Evolutionary conservation across 106 monocot genomes (phyloP).

Genomic region (Dioscorea dumetorum): DNA sequence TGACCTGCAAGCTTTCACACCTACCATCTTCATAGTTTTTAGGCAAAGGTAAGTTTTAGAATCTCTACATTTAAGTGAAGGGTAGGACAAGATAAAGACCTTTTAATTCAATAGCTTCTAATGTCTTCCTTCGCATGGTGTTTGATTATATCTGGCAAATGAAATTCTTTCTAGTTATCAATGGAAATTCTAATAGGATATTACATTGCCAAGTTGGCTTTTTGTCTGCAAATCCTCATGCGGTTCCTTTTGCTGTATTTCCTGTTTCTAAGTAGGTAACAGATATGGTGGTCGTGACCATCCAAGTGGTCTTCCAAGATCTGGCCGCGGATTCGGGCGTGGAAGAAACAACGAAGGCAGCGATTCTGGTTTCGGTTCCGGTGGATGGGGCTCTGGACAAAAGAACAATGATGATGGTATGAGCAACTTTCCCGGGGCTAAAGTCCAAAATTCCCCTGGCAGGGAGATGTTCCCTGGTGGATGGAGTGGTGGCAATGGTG

Average conservation of each 20-base stretch:
- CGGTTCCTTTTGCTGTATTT: background rate
- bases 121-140: no score
- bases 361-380: conserved; percentile 21
- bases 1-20: no score
- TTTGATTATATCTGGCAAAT: no score
- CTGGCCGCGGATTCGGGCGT: conserved; percentile 44
- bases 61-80: no score
- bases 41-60: no score
- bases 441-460: conserved; percentile 58
- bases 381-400: conserved; percentile 27
- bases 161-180: no score
- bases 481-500: conserved; percentile 27
- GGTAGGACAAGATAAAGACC: no score
- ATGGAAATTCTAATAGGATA: no score
- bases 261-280: conserved; percentile 36
- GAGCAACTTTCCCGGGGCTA: conserved; percentile 56
- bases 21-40: no score
- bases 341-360: conserved; percentile 40
- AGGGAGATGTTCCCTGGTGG: conserved; percentile 51
- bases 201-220: no score
- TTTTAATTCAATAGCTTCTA: no score
- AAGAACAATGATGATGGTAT: conserved; percentile 40
- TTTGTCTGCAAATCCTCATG: no score
- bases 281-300: conserved; percentile 49
- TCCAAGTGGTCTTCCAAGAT: conserved; percentile 44